Evolutionary conservation across 1,139 yeast species (phyloP).

Genomic region (Saccharomyces hybrid): DNA sequence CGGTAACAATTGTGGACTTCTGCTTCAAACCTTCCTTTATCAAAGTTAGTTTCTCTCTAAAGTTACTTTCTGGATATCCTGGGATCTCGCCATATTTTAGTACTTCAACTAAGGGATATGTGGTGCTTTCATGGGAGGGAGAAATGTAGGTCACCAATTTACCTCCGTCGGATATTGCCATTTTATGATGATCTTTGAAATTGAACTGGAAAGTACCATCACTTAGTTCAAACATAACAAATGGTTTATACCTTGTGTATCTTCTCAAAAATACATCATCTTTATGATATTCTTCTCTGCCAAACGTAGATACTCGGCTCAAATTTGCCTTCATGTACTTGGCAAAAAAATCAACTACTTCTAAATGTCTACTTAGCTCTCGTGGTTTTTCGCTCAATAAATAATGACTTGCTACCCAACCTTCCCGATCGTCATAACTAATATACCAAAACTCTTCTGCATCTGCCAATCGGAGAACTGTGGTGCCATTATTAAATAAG

Average conservation of each 20-base stretch:
- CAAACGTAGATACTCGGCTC: constrained; percentile 57
- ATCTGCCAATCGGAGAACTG: constrained; percentile 63
- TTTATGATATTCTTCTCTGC: constrained; percentile 38
- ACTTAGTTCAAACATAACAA: constrained; percentile 88
- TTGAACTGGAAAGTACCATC: constrained; percentile 91
- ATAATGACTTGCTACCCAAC: constrained; percentile 69
- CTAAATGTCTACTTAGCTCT: constrained; percentile 61
- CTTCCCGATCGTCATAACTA: constrained; percentile 53
- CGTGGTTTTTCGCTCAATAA: constrained; percentile 49
- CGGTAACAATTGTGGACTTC: constrained; percentile 29
- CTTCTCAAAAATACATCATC: constrained; percentile 72
- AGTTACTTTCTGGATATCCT: constrained; percentile 48
- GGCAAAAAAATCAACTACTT: constrained; percentile 76
- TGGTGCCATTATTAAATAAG: constrained; percentile 73
- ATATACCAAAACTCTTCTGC: constrained; percentile 55
- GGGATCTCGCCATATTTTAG: constrained; percentile 60
- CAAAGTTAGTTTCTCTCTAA: constrained; percentile 36
- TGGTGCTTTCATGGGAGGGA: constrained; percentile 64
- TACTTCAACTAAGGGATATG: constrained; percentile 56
- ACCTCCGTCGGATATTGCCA: constrained; percentile 72
- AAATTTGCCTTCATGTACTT: constrained; percentile 77
- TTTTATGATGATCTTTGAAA: constrained; percentile 89
- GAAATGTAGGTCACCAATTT: constrained; percentile 74
- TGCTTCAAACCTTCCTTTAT: constrained; percentile 32
- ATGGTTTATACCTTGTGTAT: constrained; percentile 69